Conservation (phyloP, 2,329 filamentous ascomycete species). For the Rutstroemia sp. region DNA sequence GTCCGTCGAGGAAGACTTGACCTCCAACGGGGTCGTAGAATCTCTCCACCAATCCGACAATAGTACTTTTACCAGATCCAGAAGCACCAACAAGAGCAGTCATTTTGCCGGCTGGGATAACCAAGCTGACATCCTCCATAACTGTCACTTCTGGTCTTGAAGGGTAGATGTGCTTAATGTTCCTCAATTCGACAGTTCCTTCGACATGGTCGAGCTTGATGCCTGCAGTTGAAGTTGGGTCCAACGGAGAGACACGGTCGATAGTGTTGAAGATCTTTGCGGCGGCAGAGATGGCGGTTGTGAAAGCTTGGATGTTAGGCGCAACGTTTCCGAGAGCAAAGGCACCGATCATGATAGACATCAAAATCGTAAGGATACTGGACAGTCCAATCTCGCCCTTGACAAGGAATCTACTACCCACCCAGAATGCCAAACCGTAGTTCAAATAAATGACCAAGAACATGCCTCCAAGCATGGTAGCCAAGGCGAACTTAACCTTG, state of each 20-base stretch:
- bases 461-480: slow-evolving; percentile 74
- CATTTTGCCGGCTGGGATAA: slow-evolving; percentile 81
- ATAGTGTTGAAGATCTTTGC: slow-evolving; percentile 93
- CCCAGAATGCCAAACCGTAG: slow-evolving; percentile 84
- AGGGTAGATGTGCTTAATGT: slow-evolving; percentile 90
- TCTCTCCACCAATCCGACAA: slow-evolving; percentile 85
- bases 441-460: slow-evolving; percentile 81
- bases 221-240: slow-evolving; percentile 67
- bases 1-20: slow-evolving; percentile 71
- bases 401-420: slow-evolving; percentile 70
- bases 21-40: slow-evolving; percentile 90
- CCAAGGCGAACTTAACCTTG: slow-evolving; percentile 65
- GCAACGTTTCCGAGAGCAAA: slow-evolving; percentile 85
- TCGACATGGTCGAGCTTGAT: slow-evolving; percentile 63
- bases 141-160: slow-evolving; percentile 85
- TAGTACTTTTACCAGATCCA: slow-evolving; percentile 89
- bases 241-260: slow-evolving; percentile 76
- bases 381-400: slow-evolving; percentile 57
- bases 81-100: slow-evolving; percentile 92
- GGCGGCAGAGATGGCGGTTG: slow-evolving; percentile 73
- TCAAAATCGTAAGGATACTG: slow-evolving; percentile 73
- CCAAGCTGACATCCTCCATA: slow-evolving; percentile 74
- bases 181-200: slow-evolving; percentile 72
- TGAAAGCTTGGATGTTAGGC: slow-evolving; percentile 81
- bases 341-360: slow-evolving; percentile 88